Base-by-base conservation (phyloP, 441 rosid species). In the Lepidium campestre region DNA sequence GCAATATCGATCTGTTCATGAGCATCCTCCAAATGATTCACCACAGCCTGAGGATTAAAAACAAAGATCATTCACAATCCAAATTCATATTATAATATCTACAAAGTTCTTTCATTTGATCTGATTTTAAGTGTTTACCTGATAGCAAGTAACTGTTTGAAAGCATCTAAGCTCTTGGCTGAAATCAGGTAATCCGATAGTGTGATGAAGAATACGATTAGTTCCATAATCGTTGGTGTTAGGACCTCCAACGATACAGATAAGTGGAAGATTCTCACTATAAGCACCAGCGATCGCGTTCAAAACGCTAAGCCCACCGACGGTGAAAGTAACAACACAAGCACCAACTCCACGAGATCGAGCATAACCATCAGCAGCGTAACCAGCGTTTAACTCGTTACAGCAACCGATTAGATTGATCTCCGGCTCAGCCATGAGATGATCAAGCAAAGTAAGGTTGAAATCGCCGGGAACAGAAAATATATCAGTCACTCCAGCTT, bases 391-490 rank as follows among this genome's bases (percentile, higher is more conserved):
- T 13, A 80, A 79, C 70, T 80, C 83, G 31, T 80, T 77, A 70
- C 83, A 80, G 61, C 81, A 80, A 4, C 84, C 84, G 27, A 80
- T n/a, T 52, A 50, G 40, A 10, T 44, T 80, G 1, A 80, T 61
- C 7, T 72, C 67, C 0, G 81, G 83, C 72, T 80, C 81, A 2
- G 81, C 75, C 4, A 80, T 77, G 12, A 80, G 77, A 15, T 74
- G 83, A 17, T 80, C 83, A 4, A 80, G 81, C 7, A 80, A 69
- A 10, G 83, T 77, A 5, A 80, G 76, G 44, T 80, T 80, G 45
- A 80, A 80, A 73, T 80, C 83, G 0, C 83, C 83, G 1, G 83
- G 81, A 65, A 90, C 97, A 2, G 90, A 79, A 81, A 90, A 90
- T 22, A 87, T 81, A 64, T 90, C 94, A 7, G 23, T 76, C 20